These are phyloP conservation scores for Colletotrichum sp. DNA, from an alignment of 2,329 filamentous ascomycete species.

Conservation along the genomic window DNA sequence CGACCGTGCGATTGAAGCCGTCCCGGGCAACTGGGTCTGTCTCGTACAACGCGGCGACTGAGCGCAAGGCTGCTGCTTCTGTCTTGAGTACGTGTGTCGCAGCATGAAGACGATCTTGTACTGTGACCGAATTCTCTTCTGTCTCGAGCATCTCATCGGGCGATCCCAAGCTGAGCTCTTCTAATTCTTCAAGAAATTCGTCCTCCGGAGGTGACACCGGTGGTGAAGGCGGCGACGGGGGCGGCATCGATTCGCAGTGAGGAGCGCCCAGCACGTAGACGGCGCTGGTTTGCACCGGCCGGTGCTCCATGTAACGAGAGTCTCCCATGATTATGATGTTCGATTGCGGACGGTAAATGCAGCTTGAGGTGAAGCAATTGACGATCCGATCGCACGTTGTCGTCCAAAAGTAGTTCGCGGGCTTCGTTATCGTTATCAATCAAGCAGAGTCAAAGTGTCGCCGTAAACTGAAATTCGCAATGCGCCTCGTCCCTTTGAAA, in stretches of 20 bases:
- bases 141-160: constrained; percentile 18
- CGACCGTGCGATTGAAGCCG: constrained; percentile 75
- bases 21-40: constrained; percentile 69
- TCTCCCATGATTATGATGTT: constrained; percentile 15
- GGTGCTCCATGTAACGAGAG: constrained; percentile 31
- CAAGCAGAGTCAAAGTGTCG: neutral
- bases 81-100: constrained; percentile 87
- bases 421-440: constrained; percentile 1
- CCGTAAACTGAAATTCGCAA: neutral
- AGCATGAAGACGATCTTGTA: constrained; percentile 54
- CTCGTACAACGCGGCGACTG: constrained; percentile 78
- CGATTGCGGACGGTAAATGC: neutral
- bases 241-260: constrained; percentile 44
- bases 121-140: constrained; percentile 22
- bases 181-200: constrained; percentile 13
- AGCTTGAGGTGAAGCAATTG: neutral
- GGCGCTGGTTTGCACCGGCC: constrained; percentile 56
- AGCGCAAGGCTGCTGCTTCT: constrained; percentile 78
- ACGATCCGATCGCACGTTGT: neutral
- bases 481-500: neutral
- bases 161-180: constrained; percentile 20
- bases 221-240: constrained; percentile 57
- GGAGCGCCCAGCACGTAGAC: constrained; percentile 49
- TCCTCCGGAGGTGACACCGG: constrained; percentile 20
- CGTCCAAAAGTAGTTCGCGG: neutral